These are phyloP conservation scores for Backusella circina DNA, from an alignment of 192 early-diverging fungal species.

Conservation along the genomic window DNA sequence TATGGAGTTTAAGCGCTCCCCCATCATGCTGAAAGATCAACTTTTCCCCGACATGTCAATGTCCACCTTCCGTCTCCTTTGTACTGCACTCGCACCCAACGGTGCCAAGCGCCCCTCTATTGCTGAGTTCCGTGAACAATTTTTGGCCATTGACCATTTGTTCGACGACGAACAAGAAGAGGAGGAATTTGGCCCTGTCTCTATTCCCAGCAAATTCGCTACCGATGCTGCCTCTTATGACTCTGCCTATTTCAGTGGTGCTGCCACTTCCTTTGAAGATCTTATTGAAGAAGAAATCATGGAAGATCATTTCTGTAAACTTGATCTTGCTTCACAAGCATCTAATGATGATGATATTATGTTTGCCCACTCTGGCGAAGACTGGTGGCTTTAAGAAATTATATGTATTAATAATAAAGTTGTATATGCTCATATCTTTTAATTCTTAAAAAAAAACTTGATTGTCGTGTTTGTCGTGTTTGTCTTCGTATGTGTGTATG, in stretches of 20 bases:
- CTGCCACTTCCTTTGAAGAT: conserved; percentile 14
- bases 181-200: conserved; percentile 23
- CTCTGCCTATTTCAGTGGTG: conserved; percentile 16
- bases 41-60: conserved; percentile 51
- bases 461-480: neutral
- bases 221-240: neutral
- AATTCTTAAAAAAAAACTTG: neutral
- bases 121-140: conserved; percentile 26
- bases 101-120: conserved; percentile 40
- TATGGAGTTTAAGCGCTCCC: conserved; percentile 44
- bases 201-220: conserved; percentile 16
- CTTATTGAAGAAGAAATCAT: conserved; percentile 8
- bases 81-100: conserved; percentile 41
- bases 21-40: conserved; percentile 42
- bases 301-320: neutral
- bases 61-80: conserved; percentile 39
- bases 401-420: conserved; percentile 1
- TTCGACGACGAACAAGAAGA: neutral
- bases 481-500: too few species aligned
- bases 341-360: neutral
- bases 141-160: conserved; percentile 12
- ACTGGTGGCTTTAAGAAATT: neutral
- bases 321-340: neutral
- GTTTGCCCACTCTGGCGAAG: neutral
- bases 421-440: neutral